Percentiles rank a stretch among this genome's conserved stretches.
Conservation (phyloP, 495 filamentous ascomycete genomes). For the Hyaloscypha variabilis region DNA sequence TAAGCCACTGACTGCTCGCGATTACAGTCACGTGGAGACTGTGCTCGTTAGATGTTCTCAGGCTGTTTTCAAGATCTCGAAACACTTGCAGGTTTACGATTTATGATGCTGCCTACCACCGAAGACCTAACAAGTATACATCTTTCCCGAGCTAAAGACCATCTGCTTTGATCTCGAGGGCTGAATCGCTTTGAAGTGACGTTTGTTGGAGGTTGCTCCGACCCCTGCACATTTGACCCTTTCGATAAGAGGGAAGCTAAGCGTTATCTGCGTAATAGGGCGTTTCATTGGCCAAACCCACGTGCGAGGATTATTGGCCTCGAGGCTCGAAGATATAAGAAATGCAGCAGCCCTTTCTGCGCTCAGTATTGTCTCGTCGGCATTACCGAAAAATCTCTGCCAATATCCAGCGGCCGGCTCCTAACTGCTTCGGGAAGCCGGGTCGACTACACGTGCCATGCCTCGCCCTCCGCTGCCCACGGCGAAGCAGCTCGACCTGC, state of each 20-base stretch:
- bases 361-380: neutral
- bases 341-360: neutral
- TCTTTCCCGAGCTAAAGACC: too few species aligned
- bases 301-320: neutral
- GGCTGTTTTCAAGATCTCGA: too few species aligned
- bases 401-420: neutral
- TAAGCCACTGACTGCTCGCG: too few species aligned
- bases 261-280: too few species aligned
- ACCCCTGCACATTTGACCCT: neutral
- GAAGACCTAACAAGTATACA: too few species aligned
- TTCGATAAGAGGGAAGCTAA: constrained; percentile 9
- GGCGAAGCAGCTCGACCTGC: neutral
- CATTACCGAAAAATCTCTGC: neutral
- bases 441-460: neutral
- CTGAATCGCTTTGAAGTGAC: neutral
- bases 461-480: neutral
- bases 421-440: neutral
- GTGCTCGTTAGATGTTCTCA: too few species aligned
- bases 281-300: too few species aligned
- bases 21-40: too few species aligned
- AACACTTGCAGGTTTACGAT: too few species aligned
- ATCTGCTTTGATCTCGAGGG: neutral
- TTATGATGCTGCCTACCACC: too few species aligned
- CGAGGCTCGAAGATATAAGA: neutral
- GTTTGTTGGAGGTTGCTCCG: too few species aligned